phyloP scores from a whole-genome alignment of 495 filamentous ascomycete species.

The Hypoxylon cercidicola region DNA sequence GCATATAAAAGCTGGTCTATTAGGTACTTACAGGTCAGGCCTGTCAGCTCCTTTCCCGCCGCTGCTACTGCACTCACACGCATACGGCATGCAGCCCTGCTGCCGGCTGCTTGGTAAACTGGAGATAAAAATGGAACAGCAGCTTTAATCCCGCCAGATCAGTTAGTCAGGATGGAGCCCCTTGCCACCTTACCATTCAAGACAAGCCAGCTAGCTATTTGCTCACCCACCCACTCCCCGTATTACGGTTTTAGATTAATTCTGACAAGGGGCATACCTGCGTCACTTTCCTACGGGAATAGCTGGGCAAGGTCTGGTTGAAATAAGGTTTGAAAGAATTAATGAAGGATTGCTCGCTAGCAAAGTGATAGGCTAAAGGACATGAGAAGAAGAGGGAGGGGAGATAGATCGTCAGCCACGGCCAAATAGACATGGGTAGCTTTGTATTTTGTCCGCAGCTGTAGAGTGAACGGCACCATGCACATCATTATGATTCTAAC shows the following conservation, averaged over 20 bases:
- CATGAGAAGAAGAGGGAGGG: constrained; percentile 3
- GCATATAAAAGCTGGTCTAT: neutral
- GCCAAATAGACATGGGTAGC: constrained; percentile 21
- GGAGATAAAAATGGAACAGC: constrained; percentile 39
- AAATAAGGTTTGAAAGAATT: constrained; percentile 11
- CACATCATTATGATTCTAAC: constrained; percentile 24
- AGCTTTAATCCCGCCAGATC: constrained; percentile 30
- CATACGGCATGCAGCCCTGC: constrained; percentile 29
- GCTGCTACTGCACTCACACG: constrained; percentile 2
- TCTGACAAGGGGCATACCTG: constrained; percentile 5
- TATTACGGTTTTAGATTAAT: constrained; percentile 4
- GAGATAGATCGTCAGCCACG: constrained; percentile 13
- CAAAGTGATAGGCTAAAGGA: neutral
- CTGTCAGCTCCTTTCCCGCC: constrained; percentile 9
- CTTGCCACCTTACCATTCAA: constrained; percentile 53
- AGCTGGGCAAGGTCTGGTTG: neutral
- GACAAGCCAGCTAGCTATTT: constrained; percentile 10
- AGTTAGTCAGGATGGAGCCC: constrained; percentile 58
- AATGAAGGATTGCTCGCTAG: constrained; percentile 8
- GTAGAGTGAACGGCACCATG: constrained; percentile 18
- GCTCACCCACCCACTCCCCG: constrained; percentile 4
- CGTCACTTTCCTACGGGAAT: constrained; percentile 11
- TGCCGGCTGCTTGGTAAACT: constrained; percentile 39
- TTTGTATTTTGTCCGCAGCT: constrained; percentile 22
- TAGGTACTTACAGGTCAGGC: neutral